phyloP scores from a whole-genome alignment of 2,329 filamentous ascomycete species.

The Talaromyces sp. region DNA sequence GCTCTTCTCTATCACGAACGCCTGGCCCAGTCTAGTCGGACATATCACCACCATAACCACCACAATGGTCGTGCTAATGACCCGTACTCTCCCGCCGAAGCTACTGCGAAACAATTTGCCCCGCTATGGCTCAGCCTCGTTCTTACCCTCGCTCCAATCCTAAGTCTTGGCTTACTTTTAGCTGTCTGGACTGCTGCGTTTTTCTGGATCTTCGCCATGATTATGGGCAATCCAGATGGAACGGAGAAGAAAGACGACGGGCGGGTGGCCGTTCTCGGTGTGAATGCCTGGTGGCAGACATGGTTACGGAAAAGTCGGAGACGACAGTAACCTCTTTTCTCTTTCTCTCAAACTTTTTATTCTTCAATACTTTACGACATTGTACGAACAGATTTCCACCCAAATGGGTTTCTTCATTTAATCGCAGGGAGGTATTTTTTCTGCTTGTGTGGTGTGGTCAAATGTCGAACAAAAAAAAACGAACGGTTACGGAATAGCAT shows the following conservation, averaged over 20 bases:
- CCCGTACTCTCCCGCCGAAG: slow-evolving; percentile 26
- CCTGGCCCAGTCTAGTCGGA: slow-evolving; percentile 14
- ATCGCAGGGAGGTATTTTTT: not conserved
- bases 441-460: not conserved
- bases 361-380: not conserved
- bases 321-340: slow-evolving; percentile 2
- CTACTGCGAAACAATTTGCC: slow-evolving; percentile 30
- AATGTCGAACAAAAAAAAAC: not conserved
- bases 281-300: slow-evolving; percentile 57
- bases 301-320: slow-evolving; percentile 44
- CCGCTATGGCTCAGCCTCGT: slow-evolving; percentile 44
- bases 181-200: slow-evolving; percentile 56
- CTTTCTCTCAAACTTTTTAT: not conserved
- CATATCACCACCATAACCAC: slow-evolving; percentile 23
- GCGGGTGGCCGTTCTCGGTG: slow-evolving; percentile 53
- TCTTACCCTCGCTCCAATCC: slow-evolving; percentile 52
- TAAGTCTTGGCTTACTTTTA: slow-evolving; percentile 53
- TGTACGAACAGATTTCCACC: not conserved
- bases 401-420: not conserved
- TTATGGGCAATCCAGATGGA: slow-evolving; percentile 59
- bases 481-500: not conserved
- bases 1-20: slow-evolving; percentile 47
- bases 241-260: slow-evolving; percentile 59
- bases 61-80: slow-evolving; percentile 28
- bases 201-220: slow-evolving; percentile 59